These are phyloP conservation scores for Canariomyces notabilis DNA, from an alignment of 2,329 filamentous ascomycete genomes.

Conservation along the genomic window DNA sequence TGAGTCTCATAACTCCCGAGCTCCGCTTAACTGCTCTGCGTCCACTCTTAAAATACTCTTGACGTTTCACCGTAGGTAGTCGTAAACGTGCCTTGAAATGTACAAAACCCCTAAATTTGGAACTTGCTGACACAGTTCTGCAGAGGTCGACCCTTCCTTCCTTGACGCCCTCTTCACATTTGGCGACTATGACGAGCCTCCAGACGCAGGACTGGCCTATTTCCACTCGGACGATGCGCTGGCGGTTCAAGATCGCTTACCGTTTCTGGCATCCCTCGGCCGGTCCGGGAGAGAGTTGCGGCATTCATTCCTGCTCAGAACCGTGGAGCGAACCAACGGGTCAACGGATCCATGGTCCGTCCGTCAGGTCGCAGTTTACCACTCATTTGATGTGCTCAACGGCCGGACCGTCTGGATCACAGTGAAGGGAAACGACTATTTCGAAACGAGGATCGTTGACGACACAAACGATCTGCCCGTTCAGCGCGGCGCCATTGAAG, in stretches of 20 bases:
- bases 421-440: slow-evolving; percentile 5
- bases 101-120: no score
- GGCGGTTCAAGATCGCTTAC: not conserved
- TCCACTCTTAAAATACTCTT: slow-evolving; percentile 4
- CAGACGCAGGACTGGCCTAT: slow-evolving; percentile 4
- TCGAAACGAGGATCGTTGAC: slow-evolving; percentile 7
- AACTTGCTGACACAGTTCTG: no score
- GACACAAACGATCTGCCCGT: not conserved
- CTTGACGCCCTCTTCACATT: slow-evolving; percentile 7
- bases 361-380: slow-evolving; percentile 6
- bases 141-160: slow-evolving; percentile 7
- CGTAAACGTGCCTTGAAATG: not conserved
- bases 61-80: slow-evolving; percentile 6
- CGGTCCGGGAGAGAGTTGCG: slow-evolving; percentile 8
- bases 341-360: slow-evolving; percentile 5
- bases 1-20: slow-evolving; percentile 5
- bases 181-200: slow-evolving; percentile 8
- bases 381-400: slow-evolving; percentile 7
- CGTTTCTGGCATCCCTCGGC: not conserved
- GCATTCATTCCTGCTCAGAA: slow-evolving; percentile 7
- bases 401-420: slow-evolving; percentile 7
- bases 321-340: not conserved
- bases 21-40: slow-evolving; percentile 7
- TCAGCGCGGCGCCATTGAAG: not conserved
- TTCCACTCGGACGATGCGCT: slow-evolving; percentile 3